A percentile compares a stretch with the other conserved stretches of the same genome.
phyloP scores from a whole-genome alignment of 2,329 filamentous ascomycete species.

The Lachnellula willkommii region DNA sequence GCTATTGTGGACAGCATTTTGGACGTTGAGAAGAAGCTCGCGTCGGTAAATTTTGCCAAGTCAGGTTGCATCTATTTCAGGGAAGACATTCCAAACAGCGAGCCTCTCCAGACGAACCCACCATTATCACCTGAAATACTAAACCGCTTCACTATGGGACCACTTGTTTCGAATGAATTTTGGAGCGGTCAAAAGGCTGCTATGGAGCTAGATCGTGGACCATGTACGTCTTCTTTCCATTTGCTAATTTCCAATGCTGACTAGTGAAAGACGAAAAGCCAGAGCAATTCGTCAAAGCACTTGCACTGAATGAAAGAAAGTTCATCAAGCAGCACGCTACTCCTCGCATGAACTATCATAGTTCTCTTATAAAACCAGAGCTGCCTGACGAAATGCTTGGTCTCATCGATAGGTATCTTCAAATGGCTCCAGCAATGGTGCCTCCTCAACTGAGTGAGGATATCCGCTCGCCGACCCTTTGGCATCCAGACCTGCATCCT shows the following conservation, averaged over 20 bases:
- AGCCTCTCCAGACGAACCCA: constrained; percentile 2
- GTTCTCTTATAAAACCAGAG: constrained; percentile 14
- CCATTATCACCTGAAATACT: constrained; percentile 3
- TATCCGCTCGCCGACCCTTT: constrained; percentile 17
- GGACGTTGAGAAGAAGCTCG: constrained; percentile 8
- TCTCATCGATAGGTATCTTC: constrained; percentile 16
- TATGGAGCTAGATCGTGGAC: constrained; percentile 11
- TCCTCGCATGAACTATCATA: constrained; percentile 14
- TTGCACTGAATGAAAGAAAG: constrained; percentile 13
- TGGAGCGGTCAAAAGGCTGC: constrained; percentile 8
- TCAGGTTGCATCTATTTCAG: constrained; percentile 12
- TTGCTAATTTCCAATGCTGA: background rate
- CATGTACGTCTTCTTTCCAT: constrained; percentile 1
- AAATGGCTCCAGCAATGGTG: constrained; percentile 16
- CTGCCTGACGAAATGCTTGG: constrained; percentile 14
- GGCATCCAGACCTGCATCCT: constrained; percentile 24
- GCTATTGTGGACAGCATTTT: constrained; percentile 7
- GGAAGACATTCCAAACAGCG: constrained; percentile 7
- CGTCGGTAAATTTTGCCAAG: constrained; percentile 6
- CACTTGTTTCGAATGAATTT: constrained; percentile 3
- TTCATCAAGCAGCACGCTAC: constrained; percentile 14
- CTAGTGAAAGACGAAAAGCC: constrained; percentile 1
- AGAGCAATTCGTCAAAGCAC: constrained; percentile 8
- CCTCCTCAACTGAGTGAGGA: constrained; percentile 8
- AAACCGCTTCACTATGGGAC: constrained; percentile 7